Evolutionary conservation across 306 rosid species (phyloP).

Genomic region (Medicago arabica): DNA sequence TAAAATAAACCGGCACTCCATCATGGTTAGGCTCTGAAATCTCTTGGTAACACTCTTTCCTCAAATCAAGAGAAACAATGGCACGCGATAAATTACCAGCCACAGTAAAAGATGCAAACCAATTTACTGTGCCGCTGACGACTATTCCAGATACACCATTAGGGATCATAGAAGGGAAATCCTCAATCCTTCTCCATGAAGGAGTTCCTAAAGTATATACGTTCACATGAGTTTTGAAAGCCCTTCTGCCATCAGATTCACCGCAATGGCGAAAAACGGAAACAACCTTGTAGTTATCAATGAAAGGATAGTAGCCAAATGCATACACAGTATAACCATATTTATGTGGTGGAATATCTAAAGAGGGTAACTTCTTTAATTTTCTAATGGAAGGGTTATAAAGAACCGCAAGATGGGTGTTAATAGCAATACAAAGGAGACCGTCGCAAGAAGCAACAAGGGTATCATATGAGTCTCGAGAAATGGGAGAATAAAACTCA

Average conservation of each 20-base stretch:
- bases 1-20: too few species aligned
- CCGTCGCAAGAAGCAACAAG: background rate
- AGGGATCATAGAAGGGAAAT: constrained; percentile 11
- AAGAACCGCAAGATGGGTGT: background rate
- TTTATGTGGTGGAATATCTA: background rate
- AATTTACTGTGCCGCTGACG: background rate
- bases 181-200: constrained; percentile 42
- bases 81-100: too few species aligned
- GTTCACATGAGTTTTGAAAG: constrained; percentile 32
- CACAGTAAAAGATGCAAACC: background rate
- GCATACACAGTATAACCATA: constrained; percentile 17
- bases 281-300: constrained; percentile 34
- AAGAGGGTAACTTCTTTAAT: constrained; percentile 8
- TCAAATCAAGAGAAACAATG: too few species aligned
- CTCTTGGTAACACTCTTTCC: too few species aligned
- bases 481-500: background rate
- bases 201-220: constrained; percentile 30
- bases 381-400: constrained; percentile 4
- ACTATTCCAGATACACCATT: background rate
- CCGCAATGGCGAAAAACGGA: background rate
- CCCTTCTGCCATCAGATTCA: background rate
- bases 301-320: constrained; percentile 40
- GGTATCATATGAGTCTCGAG: too few species aligned
- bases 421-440: background rate
- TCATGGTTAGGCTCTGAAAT: too few species aligned